Conservation (phyloP, 2,329 filamentous ascomycete species). For the Lecanicillium sp. region DNA sequence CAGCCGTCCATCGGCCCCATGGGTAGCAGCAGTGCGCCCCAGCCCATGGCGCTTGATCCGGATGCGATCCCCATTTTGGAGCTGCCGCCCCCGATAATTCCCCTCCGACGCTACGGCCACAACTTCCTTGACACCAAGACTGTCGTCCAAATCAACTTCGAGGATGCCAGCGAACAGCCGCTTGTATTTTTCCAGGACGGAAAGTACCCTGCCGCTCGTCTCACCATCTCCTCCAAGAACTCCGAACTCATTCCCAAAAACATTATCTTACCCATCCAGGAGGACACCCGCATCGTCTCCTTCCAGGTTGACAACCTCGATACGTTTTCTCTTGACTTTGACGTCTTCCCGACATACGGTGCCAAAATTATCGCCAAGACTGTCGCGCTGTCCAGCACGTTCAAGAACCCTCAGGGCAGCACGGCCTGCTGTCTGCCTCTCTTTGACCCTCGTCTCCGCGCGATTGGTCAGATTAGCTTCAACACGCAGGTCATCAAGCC, state of each 20-base stretch:
- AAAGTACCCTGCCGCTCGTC: constrained; percentile 88
- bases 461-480: constrained; percentile 91
- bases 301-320: constrained; percentile 95
- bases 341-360: constrained; percentile 95
- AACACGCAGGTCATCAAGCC: constrained; percentile 95
- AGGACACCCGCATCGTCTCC: constrained; percentile 87
- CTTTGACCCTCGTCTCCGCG: constrained; percentile 84
- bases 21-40: constrained; percentile 44
- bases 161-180: constrained; percentile 66
- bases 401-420: constrained; percentile 67
- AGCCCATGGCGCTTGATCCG: constrained; percentile 64
- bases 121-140: constrained; percentile 98
- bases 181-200: constrained; percentile 95
- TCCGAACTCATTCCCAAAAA: constrained; percentile 96
- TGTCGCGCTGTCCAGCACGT: constrained; percentile 82
- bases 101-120: constrained; percentile 87
- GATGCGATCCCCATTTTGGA: constrained; percentile 91
- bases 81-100: constrained; percentile 92
- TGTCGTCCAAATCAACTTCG: constrained; percentile 88
- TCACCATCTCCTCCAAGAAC: constrained; percentile 94
- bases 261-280: constrained; percentile 89
- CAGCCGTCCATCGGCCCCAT: constrained; percentile 39
- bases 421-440: constrained; percentile 79
- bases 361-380: constrained; percentile 97
- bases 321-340: constrained; percentile 90